These are phyloP conservation scores for Schoenoplectus tabernaemontani DNA, from an alignment of 202 grass and related monocot species.

Conservation along the genomic window DNA sequence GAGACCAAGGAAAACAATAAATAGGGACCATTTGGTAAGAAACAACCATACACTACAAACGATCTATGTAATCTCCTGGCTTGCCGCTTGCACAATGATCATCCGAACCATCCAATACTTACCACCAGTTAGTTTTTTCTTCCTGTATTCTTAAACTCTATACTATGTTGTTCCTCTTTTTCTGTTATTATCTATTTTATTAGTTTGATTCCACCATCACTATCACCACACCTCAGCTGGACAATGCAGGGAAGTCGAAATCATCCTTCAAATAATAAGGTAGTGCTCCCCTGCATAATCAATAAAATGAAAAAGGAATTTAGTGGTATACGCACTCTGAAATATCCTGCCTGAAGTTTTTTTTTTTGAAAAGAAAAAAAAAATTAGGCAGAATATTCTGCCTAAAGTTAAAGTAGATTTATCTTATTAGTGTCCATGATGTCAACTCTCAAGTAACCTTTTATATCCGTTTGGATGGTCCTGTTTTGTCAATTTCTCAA, in stretches of 20 bases:
- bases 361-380: no score
- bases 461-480: no score
- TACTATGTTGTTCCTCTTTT: slow-evolving; percentile 7
- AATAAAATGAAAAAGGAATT: neutral
- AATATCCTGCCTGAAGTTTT: no score
- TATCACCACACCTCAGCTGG: slow-evolving; percentile 7
- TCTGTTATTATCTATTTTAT: slow-evolving; percentile 11
- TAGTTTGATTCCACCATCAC: slow-evolving; percentile 20
- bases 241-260: slow-evolving; percentile 64
- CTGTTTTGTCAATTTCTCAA: neutral
- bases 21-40: neutral
- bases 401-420: neutral
- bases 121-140: slow-evolving; percentile 42
- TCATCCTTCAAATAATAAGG: slow-evolving; percentile 56
- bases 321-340: neutral
- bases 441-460: no score
- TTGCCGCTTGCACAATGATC: neutral
- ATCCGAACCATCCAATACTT: slow-evolving; percentile 19
- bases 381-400: neutral
- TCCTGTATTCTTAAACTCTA: slow-evolving; percentile 17
- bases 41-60: slow-evolving; percentile 6
- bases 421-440: neutral
- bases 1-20: neutral
- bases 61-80: neutral
- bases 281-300: slow-evolving; percentile 35